Conservation (phyloP, 371 early-diverging fungal genomes). For the Choanephora cucurbitarum region DNA sequence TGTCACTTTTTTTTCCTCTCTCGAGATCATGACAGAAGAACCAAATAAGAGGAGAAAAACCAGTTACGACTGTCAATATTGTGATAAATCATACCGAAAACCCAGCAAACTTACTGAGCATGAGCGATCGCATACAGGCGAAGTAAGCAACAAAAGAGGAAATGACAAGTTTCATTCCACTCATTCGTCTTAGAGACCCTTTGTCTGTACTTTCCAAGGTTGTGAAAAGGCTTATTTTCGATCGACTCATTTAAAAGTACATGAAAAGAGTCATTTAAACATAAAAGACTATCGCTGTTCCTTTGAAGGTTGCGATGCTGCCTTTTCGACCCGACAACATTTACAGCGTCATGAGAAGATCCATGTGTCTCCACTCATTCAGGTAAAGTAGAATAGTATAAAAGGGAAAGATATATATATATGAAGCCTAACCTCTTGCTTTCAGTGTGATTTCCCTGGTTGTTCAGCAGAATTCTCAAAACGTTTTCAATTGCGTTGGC, state of each 20-base stretch:
- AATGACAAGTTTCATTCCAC: not conserved
- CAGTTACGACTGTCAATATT: conserved; percentile 23
- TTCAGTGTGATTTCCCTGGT: conserved; percentile 53
- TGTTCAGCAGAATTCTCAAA: conserved; percentile 60
- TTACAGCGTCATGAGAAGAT: conserved; percentile 49
- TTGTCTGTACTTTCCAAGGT: conserved; percentile 50
- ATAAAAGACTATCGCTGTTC: conserved; percentile 43
- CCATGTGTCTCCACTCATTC: conserved; percentile 42
- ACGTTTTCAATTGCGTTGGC: conserved; percentile 56
- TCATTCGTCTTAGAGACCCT: conserved; percentile 51
- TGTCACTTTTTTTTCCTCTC: not conserved
- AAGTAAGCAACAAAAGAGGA: conserved; percentile 38
- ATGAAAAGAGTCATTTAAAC: conserved; percentile 56
- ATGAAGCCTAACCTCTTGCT: not conserved
- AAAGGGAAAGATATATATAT: not conserved
- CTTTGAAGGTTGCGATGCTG: conserved; percentile 33
- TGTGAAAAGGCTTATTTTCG: conserved; percentile 62
- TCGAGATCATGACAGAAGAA: not conserved
- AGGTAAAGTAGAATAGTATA: conserved; percentile 28
- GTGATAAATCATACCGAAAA: conserved; percentile 58
- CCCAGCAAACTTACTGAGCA: conserved; percentile 58
- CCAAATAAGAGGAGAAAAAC: conserved; percentile 13
- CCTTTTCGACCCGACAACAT: conserved; percentile 45
- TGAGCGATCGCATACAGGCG: conserved; percentile 61
- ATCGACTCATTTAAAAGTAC: conserved; percentile 58